Percentiles rank a stretch among this genome's conserved stretches.
Conservation (phyloP, 768 basidiomycete genomes). For the Cystoderma amianthinum region DNA sequence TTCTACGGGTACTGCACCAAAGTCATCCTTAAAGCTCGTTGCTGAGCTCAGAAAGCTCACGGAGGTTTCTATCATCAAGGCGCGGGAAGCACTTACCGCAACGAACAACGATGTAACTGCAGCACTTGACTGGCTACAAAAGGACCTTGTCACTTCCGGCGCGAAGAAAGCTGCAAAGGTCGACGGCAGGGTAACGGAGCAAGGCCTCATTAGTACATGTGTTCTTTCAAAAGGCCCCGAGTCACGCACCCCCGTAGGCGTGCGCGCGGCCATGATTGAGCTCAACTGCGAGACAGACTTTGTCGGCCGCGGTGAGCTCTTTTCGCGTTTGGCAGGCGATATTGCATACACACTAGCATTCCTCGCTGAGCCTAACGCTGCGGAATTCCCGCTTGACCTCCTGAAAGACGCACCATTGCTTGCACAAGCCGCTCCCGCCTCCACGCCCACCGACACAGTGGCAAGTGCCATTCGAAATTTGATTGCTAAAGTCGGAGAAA, state of each 20-base stretch:
- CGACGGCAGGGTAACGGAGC: constrained; percentile 60
- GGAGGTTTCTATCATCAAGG: constrained; percentile 81
- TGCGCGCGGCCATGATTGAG: constrained; percentile 85
- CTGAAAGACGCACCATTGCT: constrained; percentile 65
- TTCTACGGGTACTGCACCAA: constrained; percentile 30
- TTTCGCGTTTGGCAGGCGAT: constrained; percentile 66
- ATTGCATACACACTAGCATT: constrained; percentile 83
- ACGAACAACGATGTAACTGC: constrained; percentile 65
- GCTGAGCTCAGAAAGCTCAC: constrained; percentile 79
- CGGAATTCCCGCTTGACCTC: constrained; percentile 41
- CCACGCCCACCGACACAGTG: constrained; percentile 39
- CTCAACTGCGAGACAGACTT: constrained; percentile 97
- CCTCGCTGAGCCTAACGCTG: constrained; percentile 47
- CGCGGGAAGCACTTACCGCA: constrained; percentile 77
- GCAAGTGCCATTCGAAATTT: constrained; percentile 58
- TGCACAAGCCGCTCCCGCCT: constrained; percentile 24
- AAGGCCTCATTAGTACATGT: constrained; percentile 78
- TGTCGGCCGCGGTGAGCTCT: constrained; percentile 81
- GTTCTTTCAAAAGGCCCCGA: constrained; percentile 60
- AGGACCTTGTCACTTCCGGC: constrained; percentile 65
- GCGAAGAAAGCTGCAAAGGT: constrained; percentile 82
- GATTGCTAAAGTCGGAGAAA: constrained; percentile 77
- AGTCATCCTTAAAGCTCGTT: constrained; percentile 70
- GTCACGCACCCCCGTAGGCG: constrained; percentile 29
- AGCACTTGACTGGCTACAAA: constrained; percentile 77